Evolutionary conservation across 1,139 yeast genomes (phyloP).

Genomic region (Magnusiomyces tetraspermus): DNA sequence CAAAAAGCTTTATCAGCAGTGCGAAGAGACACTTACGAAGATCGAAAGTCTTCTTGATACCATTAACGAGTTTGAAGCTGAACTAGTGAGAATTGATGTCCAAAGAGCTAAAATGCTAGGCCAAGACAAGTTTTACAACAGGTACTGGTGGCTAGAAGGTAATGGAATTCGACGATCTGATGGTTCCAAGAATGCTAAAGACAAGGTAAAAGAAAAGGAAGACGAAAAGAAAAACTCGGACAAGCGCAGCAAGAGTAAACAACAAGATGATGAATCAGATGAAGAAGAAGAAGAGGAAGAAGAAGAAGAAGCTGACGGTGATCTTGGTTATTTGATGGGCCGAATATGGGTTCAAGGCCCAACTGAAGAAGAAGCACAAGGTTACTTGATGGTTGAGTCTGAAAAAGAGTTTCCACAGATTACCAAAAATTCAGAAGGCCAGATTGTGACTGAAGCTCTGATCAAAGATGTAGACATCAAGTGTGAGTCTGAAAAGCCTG

Average conservation of each 20-base stretch:
- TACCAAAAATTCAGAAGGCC: slow-evolving; percentile 13
- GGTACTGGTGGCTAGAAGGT: slow-evolving; percentile 93
- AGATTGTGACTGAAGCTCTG: slow-evolving; percentile 4
- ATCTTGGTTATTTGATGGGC: slow-evolving; percentile 66
- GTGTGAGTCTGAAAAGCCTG: not conserved
- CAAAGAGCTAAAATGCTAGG: slow-evolving; percentile 76
- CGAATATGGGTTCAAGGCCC: slow-evolving; percentile 95
- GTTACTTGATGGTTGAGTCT: slow-evolving; percentile 33
- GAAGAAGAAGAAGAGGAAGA: slow-evolving; percentile 23
- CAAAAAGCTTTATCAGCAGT: slow-evolving; percentile 35
- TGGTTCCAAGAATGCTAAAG: slow-evolving; percentile 36
- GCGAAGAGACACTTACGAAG: slow-evolving; percentile 14
- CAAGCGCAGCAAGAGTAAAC: slow-evolving; percentile 7
- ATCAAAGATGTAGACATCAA: not conserved
- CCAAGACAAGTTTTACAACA: slow-evolving; percentile 69
- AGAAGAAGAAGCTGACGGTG: slow-evolving; percentile 35
- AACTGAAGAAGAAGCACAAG: slow-evolving; percentile 46
- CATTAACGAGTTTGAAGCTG: slow-evolving; percentile 32
- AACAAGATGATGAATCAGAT: not conserved
- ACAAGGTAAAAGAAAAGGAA: slow-evolving; percentile 18
- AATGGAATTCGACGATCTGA: slow-evolving; percentile 44
- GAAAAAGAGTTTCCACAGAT: slow-evolving; percentile 12
- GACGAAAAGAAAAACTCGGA: slow-evolving; percentile 2
- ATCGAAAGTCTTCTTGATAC: slow-evolving; percentile 19
- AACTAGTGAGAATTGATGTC: slow-evolving; percentile 42